phyloP scores from a whole-genome alignment of 257 asterid genomes.

The Solanum appendiculatum region DNA sequence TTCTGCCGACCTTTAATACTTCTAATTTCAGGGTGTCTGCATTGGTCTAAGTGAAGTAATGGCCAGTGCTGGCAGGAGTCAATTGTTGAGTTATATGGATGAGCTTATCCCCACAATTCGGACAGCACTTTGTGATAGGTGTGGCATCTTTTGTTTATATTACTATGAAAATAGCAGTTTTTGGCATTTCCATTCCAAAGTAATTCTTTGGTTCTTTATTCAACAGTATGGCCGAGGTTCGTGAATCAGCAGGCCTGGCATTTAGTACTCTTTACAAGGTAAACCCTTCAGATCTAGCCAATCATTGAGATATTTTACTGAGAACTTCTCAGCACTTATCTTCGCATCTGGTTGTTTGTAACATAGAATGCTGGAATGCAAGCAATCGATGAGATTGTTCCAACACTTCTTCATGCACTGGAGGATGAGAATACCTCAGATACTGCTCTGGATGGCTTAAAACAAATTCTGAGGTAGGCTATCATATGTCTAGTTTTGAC shows the following conservation, averaged over 20 bases:
- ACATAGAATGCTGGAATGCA: constrained; percentile 96
- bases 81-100: constrained; percentile 80
- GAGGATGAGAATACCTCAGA: constrained; percentile 86
- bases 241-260: constrained; percentile 92
- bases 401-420: constrained; percentile 88
- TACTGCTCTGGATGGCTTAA: constrained; percentile 97
- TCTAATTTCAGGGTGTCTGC: constrained; percentile 77
- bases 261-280: constrained; percentile 98
- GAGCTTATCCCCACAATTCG: constrained; percentile 91
- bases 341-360: background rate
- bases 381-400: constrained; percentile 99
- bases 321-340: background rate
- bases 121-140: constrained; percentile 97
- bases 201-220: constrained; percentile 8
- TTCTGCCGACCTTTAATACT: background rate
- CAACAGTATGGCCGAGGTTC: constrained; percentile 71
- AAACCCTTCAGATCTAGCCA: background rate
- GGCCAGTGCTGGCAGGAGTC: constrained; percentile 95
- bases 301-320: background rate
- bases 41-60: constrained; percentile 97
- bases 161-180: background rate
- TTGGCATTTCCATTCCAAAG: background rate
- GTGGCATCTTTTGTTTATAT: constrained; percentile 9
- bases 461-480: constrained; percentile 82
- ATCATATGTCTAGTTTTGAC: background rate